These are phyloP conservation scores for Volvox carteri DNA, from an alignment of 163 green algal species.

Conservation along the genomic window DNA sequence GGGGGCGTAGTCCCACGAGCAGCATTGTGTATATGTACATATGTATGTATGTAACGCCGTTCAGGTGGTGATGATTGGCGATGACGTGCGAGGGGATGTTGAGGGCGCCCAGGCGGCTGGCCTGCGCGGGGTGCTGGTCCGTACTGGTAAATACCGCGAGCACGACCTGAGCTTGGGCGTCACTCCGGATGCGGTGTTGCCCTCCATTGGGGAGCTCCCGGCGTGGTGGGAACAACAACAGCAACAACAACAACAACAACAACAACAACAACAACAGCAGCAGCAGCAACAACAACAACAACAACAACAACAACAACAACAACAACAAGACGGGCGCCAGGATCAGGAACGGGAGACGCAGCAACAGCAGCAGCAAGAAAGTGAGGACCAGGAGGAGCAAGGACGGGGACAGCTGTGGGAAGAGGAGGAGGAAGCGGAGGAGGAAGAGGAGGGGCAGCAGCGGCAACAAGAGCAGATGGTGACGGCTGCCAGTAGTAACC, in stretches of 20 bases:
- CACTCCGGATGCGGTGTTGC: conserved; percentile 53
- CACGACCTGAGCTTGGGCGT: conserved; percentile 50
- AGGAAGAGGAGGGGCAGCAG: not conserved
- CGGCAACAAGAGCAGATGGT: not conserved
- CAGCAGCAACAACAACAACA: not conserved
- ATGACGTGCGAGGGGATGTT: conserved; percentile 71
- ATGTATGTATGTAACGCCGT: no score
- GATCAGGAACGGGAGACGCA: not conserved
- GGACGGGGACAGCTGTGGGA: not conserved
- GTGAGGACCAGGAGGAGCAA: not conserved
- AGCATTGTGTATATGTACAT: no score
- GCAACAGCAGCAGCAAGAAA: not conserved
- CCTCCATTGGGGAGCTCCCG: conserved; percentile 52
- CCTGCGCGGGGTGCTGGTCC: conserved; percentile 66
- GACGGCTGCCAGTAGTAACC: not conserved
- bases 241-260: not conserved
- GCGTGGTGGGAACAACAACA: conserved; percentile 52
- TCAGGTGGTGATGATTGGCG: conserved; percentile 72
- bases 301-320: not conserved
- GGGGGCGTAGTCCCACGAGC: no score
- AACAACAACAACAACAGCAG: not conserved
- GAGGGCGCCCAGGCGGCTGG: conserved; percentile 62
- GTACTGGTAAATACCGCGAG: conserved; percentile 68
- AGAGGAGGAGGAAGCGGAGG: not conserved
- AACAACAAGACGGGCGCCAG: not conserved